phyloP scores from a whole-genome alignment of 163 green algal species.

The Scenedesmus sp. region DNA sequence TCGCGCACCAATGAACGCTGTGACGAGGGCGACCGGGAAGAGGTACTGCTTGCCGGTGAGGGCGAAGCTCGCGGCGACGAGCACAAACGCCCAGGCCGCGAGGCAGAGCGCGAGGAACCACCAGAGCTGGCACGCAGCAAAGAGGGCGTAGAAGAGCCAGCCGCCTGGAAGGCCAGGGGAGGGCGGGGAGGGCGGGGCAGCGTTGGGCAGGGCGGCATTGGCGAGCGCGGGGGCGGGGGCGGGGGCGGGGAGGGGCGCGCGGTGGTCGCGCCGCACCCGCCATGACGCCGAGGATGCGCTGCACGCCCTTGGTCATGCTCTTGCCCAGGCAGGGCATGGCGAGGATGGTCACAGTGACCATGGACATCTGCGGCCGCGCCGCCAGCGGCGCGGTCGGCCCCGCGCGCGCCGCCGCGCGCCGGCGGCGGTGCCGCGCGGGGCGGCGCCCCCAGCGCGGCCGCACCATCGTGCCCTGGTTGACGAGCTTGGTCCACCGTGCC shows the following conservation, averaged over 20 bases:
- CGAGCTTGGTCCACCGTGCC: background rate
- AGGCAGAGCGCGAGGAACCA: constrained; percentile 32
- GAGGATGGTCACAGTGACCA: constrained; percentile 15
- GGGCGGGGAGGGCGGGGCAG: too few relatives aligned
- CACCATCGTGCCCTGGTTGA: constrained; percentile 1
- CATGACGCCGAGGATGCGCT: constrained; percentile 24
- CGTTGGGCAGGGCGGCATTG: too few relatives aligned
- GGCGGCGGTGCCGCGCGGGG: too few relatives aligned
- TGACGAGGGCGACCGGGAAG: constrained; percentile 3
- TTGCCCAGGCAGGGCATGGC: constrained; percentile 8
- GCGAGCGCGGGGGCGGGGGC: too few relatives aligned
- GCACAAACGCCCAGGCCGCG: background rate
- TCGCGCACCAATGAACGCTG: constrained; percentile 23
- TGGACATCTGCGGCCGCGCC: constrained; percentile 1
- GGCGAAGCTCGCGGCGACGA: constrained; percentile 10
- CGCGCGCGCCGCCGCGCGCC: too few relatives aligned
- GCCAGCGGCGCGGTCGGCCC: too few relatives aligned
- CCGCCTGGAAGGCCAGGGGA: too few relatives aligned
- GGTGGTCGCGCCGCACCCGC: too few relatives aligned
- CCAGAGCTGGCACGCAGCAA: background rate
- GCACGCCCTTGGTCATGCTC: constrained; percentile 19
- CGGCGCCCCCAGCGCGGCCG: too few relatives aligned
- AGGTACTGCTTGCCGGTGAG: constrained; percentile 20
- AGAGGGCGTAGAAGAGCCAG: constrained; percentile 23
- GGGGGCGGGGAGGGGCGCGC: too few relatives aligned